These are phyloP conservation scores for Iberis amara DNA, from an alignment of 441 rosid species.

Conservation along the genomic window DNA sequence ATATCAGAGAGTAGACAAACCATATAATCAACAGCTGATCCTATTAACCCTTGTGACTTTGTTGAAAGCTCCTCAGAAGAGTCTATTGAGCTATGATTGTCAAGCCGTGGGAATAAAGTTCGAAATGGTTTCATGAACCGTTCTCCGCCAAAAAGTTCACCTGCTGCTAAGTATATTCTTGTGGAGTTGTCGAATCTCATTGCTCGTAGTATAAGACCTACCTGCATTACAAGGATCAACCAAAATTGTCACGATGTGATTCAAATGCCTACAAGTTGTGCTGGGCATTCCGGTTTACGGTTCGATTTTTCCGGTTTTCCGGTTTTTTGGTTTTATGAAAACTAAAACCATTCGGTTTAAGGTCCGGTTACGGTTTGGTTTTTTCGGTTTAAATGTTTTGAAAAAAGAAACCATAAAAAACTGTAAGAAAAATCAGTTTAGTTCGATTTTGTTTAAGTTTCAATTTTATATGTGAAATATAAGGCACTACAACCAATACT, in stretches of 20 bases:
- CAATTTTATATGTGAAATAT: too few relatives aligned
- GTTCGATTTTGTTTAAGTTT: too few relatives aligned
- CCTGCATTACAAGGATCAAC: constrained; percentile 45
- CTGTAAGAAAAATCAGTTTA: too few relatives aligned
- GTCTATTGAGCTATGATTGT: constrained; percentile 89
- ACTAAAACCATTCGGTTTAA: too few relatives aligned
- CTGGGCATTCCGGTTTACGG: too few relatives aligned
- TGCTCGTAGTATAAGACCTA: constrained; percentile 79
- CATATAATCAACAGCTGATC: constrained; percentile 99
- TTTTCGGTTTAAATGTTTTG: neutral
- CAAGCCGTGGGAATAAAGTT: constrained; percentile 73
- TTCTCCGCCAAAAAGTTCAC: constrained; percentile 92
- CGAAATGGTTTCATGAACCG: constrained; percentile 81
- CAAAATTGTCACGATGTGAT: constrained; percentile 3
- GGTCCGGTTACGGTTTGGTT: too few relatives aligned
- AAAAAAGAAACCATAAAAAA: neutral
- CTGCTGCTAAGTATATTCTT: constrained; percentile 86
- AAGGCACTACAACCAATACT: too few relatives aligned
- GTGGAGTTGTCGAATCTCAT: constrained; percentile 88
- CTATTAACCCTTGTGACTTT: constrained; percentile 68
- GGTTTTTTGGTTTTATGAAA: too few relatives aligned
- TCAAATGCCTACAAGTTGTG: constrained; percentile 15
- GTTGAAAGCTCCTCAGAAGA: constrained; percentile 62
- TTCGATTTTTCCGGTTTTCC: too few relatives aligned
- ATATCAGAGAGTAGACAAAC: constrained; percentile 96